Evolutionary conservation across 2,329 filamentous ascomycete genomes (phyloP), one percentile per base, ranked within the genome.

Genomic region (Hysterium pulicare): DNA sequence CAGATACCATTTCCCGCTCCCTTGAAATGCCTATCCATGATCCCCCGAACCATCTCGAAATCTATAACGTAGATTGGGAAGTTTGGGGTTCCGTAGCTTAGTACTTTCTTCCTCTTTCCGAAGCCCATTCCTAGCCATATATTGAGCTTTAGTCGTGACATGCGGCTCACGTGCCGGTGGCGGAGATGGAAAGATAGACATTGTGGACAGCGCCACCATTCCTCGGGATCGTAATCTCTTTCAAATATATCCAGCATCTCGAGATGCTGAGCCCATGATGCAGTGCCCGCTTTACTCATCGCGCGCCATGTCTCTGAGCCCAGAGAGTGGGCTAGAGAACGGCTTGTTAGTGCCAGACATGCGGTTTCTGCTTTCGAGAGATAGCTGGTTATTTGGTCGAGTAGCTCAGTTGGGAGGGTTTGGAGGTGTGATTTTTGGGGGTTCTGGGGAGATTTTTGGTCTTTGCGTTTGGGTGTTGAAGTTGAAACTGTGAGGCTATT

Each of bases 281-380:
- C 44, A 13, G 16, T 10, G 5, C 38, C 30, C 23, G n/a, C 36
- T 26, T 43, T 39, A 24, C 35, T 46, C 13, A 24, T 22, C 10
- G 34, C 4, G 13, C 24, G 32, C 44, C 44, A 49, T 23, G 32
- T 30, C n/a, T 17, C 20, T 2, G 40, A 37, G 3, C 46, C 46
- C 16, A 49, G 26, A n/a, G 22, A 26, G 13, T 17, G 15, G 8
- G 37, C 43, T 22, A 46, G 24, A 15, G 37, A 21, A 13, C 40
- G 46, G 22, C 46, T 46, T 5, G 44, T 49, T 17, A 49, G 38
- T 15, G 44, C 44, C n/a, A 49, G n/a, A n/a, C n/a, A 38, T 16
- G 43, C 40, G 9, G 46, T 41, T 23, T 40, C 32, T 6, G 38
- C 32, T 4, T 46, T 15, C 6, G 43, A 37, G 5, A 49, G 34